These are phyloP conservation scores for Prunus campanulata DNA, from an alignment of 306 rosid genomes.

Conservation along the genomic window DNA sequence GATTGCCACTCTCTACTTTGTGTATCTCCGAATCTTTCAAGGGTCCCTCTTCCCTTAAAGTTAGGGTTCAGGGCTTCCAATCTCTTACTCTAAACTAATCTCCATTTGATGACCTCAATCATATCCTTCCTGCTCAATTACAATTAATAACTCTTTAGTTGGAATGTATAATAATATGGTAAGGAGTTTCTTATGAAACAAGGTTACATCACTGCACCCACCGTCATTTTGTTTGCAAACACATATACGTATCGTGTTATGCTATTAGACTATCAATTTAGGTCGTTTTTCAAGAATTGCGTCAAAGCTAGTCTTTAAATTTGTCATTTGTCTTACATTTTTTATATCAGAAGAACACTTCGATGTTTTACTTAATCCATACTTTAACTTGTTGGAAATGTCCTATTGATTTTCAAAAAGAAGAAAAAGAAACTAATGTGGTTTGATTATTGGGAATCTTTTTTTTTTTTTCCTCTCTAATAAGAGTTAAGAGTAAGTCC, in stretches of 20 bases:
- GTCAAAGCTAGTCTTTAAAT: too few species aligned
- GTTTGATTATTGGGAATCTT: too few species aligned
- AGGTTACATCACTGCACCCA: slow-evolving; percentile 14
- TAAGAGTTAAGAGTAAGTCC: background rate
- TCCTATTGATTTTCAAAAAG: too few species aligned
- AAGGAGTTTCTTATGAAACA: slow-evolving; percentile 16
- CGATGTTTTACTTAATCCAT: too few species aligned
- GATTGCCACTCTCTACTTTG: slow-evolving; percentile 53
- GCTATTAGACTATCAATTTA: too few species aligned
- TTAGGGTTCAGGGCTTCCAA: slow-evolving; percentile 40
- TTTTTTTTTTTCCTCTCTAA: background rate
- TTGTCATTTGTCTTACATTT: too few species aligned
- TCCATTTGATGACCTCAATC: slow-evolving; percentile 46
- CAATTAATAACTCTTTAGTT: background rate
- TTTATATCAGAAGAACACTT: too few species aligned
- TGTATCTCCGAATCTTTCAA: slow-evolving; percentile 32
- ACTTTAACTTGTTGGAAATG: too few species aligned
- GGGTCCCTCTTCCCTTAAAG: slow-evolving; percentile 51
- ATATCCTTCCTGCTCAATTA: slow-evolving; percentile 25
- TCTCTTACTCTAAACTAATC: slow-evolving; percentile 28
- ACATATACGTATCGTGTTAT: background rate
- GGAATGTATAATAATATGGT: slow-evolving; percentile 19
- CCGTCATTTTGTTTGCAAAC: background rate
- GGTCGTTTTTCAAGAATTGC: too few species aligned
- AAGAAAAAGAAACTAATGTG: too few species aligned